phyloP scores from a whole-genome alignment of 352 stramenopile species.

The Phytophthora idaei region DNA sequence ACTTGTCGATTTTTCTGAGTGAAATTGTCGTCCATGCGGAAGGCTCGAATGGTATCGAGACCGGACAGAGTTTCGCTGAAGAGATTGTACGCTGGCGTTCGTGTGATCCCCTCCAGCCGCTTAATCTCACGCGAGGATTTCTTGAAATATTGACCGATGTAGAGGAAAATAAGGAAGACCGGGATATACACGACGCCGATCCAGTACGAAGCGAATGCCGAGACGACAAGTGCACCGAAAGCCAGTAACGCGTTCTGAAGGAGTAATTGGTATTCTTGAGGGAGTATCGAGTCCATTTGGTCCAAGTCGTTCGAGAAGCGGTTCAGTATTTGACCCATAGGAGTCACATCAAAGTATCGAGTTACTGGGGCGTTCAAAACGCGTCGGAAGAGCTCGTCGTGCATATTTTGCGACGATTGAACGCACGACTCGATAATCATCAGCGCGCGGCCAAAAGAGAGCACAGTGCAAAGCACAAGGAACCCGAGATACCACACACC shows the following conservation, averaged over 20 bases:
- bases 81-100: constrained; percentile 91
- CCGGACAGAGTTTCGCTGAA: constrained; percentile 93
- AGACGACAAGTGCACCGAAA: constrained; percentile 43
- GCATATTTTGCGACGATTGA: constrained; percentile 43
- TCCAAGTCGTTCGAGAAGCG: constrained; percentile 64
- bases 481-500: constrained; percentile 51
- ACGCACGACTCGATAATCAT: constrained; percentile 50
- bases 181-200: constrained; percentile 67
- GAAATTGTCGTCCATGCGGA: constrained; percentile 43
- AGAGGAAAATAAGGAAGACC: constrained; percentile 55
- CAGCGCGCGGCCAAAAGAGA: constrained; percentile 34
- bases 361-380: constrained; percentile 55
- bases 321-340: constrained; percentile 63
- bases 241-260: constrained; percentile 40
- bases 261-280: constrained; percentile 47
- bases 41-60: constrained; percentile 90
- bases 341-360: constrained; percentile 66
- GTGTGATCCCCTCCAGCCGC: constrained; percentile 89
- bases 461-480: constrained; percentile 30
- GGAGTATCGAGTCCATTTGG: constrained; percentile 50
- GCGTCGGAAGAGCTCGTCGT: constrained; percentile 53
- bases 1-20: constrained; percentile 38
- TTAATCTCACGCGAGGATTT: constrained; percentile 87
- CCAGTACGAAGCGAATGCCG: constrained; percentile 41
- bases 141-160: constrained; percentile 87